Evolutionary conservation across 192 early-diverging fungal genomes (phyloP).

Genomic region (Tieghemiomyces parasiticus): DNA sequence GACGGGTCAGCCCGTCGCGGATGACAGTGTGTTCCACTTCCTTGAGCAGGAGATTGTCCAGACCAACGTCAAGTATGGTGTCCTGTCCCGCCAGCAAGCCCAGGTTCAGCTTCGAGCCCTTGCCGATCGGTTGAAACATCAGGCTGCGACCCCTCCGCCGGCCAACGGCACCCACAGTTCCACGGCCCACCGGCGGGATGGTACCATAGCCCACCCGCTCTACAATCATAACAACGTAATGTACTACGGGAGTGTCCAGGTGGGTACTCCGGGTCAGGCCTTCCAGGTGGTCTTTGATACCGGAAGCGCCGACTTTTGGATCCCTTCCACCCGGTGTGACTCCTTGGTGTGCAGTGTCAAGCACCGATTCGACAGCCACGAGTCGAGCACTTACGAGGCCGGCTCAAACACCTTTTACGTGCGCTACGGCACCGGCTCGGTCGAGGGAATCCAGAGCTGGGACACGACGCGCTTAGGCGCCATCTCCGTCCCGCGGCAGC

Average conservation of each 20-base stretch:
- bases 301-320: constrained; percentile 42
- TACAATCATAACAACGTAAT: constrained; percentile 12
- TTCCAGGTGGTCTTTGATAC: constrained; percentile 45
- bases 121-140: not conserved
- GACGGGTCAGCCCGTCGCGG: not conserved
- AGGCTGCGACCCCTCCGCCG: not conserved
- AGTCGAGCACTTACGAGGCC: constrained; percentile 26
- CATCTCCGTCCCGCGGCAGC: constrained; percentile 20
- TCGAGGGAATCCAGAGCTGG: constrained; percentile 29
- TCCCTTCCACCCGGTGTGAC: constrained; percentile 33
- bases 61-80: not conserved
- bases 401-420: constrained; percentile 25
- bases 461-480: constrained; percentile 31
- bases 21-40: not conserved
- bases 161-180: not conserved
- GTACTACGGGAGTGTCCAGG: constrained; percentile 24
- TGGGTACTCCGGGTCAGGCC: constrained; percentile 35
- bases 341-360: constrained; percentile 24
- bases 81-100: not conserved
- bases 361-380: constrained; percentile 26
- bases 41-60: not conserved
- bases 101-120: not conserved
- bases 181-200: not conserved
- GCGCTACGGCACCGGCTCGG: constrained; percentile 34
- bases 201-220: not conserved